These are phyloP conservation scores for Exobasidium cylindrosporum DNA, from an alignment of 1,284 basidiomycete species.

Conservation along the genomic window DNA sequence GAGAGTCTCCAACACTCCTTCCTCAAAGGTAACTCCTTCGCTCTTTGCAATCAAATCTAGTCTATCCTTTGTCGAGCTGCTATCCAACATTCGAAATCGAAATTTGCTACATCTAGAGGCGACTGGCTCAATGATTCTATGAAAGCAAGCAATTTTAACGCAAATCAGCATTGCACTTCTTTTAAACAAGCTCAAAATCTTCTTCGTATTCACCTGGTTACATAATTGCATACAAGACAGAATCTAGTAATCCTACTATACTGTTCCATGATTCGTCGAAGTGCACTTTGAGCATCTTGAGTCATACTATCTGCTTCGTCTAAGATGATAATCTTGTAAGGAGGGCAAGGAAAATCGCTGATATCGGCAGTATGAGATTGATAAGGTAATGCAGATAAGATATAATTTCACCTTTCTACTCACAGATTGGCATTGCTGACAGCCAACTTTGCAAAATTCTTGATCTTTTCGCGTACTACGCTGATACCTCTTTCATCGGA, in stretches of 20 bases:
- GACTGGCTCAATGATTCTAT: conserved; percentile 94
- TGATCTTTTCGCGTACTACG: conserved; percentile 97
- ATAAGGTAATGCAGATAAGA: background rate
- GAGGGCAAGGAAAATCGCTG: conserved; percentile 79
- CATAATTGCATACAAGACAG: conserved; percentile 98
- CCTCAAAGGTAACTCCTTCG: conserved; percentile 59
- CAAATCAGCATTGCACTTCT: too few relatives aligned
- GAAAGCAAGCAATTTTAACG: background rate
- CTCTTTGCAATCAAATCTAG: conserved; percentile 73
- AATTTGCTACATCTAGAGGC: conserved; percentile 99
- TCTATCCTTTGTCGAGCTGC: conserved; percentile 70
- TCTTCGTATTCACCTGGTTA: conserved; percentile 82
- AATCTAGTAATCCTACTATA: conserved; percentile 95
- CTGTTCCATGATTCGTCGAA: conserved; percentile 97
- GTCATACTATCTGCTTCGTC: conserved; percentile 99
- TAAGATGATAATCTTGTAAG: conserved; percentile 97
- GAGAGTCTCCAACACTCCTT: conserved; percentile 63
- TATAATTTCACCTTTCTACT: too few relatives aligned
- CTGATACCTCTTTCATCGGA: conserved; percentile 96
- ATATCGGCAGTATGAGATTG: background rate
- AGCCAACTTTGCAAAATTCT: conserved; percentile 80
- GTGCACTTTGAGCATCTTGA: conserved; percentile 93
- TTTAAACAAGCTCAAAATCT: background rate
- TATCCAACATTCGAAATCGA: conserved; percentile 88
- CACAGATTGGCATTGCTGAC: conserved; percentile 51